Percentiles rank a stretch among this genome's conserved stretches.
These are phyloP conservation scores for Kluyveromyces nonfermentans DNA, from an alignment of 805 yeast species.

Conservation along the genomic window DNA sequence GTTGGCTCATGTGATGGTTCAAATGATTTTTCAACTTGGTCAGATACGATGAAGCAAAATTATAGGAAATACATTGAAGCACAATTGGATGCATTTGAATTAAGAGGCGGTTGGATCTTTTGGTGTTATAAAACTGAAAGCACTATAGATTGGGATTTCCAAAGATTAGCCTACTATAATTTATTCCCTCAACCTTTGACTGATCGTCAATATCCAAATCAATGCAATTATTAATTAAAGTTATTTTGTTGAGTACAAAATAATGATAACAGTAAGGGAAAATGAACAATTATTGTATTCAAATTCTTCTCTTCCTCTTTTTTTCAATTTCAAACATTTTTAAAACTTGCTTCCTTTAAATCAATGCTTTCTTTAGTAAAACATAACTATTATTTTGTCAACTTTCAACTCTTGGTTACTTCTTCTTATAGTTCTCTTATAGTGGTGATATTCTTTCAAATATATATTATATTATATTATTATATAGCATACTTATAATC, in stretches of 20 bases:
- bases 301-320: background rate
- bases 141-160: constrained; percentile 80
- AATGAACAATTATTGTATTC: no score
- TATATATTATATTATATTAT: no score
- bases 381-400: no score
- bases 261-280: no score
- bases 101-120: constrained; percentile 78
- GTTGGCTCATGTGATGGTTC: constrained; percentile 55
- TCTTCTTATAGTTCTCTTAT: no score
- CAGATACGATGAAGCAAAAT: constrained; percentile 43
- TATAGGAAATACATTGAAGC: constrained; percentile 76
- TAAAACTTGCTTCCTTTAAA: background rate
- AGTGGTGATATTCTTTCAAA: no score
- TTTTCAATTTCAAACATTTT: background rate
- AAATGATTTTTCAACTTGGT: constrained; percentile 46
- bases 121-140: constrained; percentile 91
- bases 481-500: no score
- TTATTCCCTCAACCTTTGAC: constrained; percentile 75
- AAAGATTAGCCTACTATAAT: constrained; percentile 43
- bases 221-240: constrained; percentile 33
- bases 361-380: background rate
- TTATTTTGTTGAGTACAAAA: background rate
- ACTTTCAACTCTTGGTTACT: no score
- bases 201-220: constrained; percentile 60
- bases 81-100: constrained; percentile 77